These are phyloP conservation scores for Athelia sp. DNA, from an alignment of 1,284 basidiomycete species.

Conservation along the genomic window DNA sequence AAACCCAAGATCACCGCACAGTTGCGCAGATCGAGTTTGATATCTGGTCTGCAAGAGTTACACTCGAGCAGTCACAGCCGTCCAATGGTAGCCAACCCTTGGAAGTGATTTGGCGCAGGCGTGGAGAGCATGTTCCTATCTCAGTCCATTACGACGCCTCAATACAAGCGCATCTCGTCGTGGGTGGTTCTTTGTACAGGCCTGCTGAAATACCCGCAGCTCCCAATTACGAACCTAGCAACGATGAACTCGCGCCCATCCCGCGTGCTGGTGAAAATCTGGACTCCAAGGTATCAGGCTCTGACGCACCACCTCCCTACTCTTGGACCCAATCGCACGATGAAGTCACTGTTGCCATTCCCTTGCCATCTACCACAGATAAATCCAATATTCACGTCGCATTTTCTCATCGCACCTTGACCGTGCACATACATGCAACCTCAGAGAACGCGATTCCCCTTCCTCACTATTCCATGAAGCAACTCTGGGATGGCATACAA, in stretches of 20 bases:
- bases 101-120: conserved; percentile 62
- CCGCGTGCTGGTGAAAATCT: conserved; percentile 55
- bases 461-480: conserved; percentile 57
- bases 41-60: conserved; percentile 52
- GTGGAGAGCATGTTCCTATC: conserved; percentile 69
- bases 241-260: conserved; percentile 64
- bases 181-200: conserved; percentile 54
- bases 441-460: conserved; percentile 33
- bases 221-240: conserved; percentile 46
- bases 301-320: conserved; percentile 63
- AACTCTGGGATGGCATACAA: conserved; percentile 74
- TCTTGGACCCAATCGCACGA: conserved; percentile 89
- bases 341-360: conserved; percentile 77
- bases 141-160: conserved; percentile 46
- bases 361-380: conserved; percentile 66
- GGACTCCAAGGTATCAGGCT: conserved; percentile 25
- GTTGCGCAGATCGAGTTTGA: conserved; percentile 45
- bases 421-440: conserved; percentile 50
- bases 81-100: conserved; percentile 29
- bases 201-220: conserved; percentile 25
- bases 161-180: conserved; percentile 44
- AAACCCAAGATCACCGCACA: conserved; percentile 12
- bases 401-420: conserved; percentile 63
- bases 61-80: conserved; percentile 32
- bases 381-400: conserved; percentile 62